Conservation (phyloP, 768 basidiomycete genomes). For the Rhizopogon vinicolor region DNA sequence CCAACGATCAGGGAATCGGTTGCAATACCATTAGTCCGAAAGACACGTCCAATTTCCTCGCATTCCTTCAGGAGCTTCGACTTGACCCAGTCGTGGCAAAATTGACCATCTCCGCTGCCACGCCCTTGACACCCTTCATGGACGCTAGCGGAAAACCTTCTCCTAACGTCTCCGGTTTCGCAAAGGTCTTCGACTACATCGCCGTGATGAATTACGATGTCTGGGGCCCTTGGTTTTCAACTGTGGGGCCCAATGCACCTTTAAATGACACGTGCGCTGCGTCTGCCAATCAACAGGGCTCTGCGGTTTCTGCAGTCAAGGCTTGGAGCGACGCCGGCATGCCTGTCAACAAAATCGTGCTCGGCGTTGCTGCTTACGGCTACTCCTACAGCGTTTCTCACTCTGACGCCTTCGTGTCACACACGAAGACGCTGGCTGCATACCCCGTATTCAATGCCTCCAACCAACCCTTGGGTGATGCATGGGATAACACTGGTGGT, state of each 20-base stretch:
- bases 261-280: conserved; percentile 72
- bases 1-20: conserved; percentile 56
- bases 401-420: conserved; percentile 28
- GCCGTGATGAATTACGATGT: conserved; percentile 66
- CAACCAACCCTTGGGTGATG: conserved; percentile 47
- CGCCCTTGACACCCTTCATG: conserved; percentile 58
- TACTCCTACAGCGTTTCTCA: conserved; percentile 56
- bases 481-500: conserved; percentile 46
- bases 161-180: conserved; percentile 67
- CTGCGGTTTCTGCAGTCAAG: conserved; percentile 66
- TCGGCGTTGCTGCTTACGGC: conserved; percentile 81
- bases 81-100: conserved; percentile 41
- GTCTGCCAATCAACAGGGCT: conserved; percentile 56
- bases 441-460: conserved; percentile 34
- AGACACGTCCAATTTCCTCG: conserved; percentile 76
- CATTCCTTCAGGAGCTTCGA: conserved; percentile 70
- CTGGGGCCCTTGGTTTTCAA: conserved; percentile 44
- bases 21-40: conserved; percentile 54
- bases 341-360: conserved; percentile 61
- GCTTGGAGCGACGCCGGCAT: conserved; percentile 78
- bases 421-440: too few relatives aligned
- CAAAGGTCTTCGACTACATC: conserved; percentile 62
- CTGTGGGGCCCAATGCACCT: conserved; percentile 79
- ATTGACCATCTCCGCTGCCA: conserved; percentile 68
- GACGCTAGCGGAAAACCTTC: conserved; percentile 56